These are phyloP conservation scores for Macroventuria anomochaeta DNA, from an alignment of 2,329 filamentous ascomycete genomes.

Conservation along the genomic window DNA sequence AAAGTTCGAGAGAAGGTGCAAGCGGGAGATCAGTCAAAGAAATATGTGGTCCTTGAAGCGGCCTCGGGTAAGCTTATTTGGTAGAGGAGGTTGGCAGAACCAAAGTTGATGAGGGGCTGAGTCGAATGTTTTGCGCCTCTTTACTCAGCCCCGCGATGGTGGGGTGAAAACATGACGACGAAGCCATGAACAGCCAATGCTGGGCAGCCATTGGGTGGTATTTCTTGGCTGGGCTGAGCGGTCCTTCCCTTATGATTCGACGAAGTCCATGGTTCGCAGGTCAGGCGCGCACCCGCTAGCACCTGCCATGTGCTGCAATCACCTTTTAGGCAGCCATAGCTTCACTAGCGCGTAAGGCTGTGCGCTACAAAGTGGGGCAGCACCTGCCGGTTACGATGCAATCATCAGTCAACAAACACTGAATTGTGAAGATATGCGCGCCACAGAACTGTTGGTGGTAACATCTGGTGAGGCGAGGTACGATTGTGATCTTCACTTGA, in stretches of 20 bases:
- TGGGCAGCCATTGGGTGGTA: background rate
- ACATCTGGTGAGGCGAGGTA: background rate
- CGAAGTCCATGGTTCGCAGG: constrained; percentile 2
- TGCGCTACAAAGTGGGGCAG: background rate
- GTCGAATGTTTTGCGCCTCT: too few relatives aligned
- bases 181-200: constrained; percentile 1
- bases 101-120: constrained; percentile 5
- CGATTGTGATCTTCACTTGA: background rate
- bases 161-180: constrained; percentile 14
- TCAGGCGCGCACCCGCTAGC: constrained; percentile 15
- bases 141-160: constrained; percentile 13
- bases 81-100: background rate
- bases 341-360: constrained; percentile 12
- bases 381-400: background rate
- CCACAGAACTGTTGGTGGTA: background rate
- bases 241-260: background rate
- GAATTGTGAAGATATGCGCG: background rate
- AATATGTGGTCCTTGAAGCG: constrained; percentile 1
- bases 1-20: background rate
- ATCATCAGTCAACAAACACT: background rate
- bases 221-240: constrained; percentile 1
- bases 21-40: background rate
- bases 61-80: constrained; percentile 4
- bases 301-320: too few relatives aligned
- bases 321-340: too few relatives aligned